These are phyloP conservation scores for Pseudogymnoascus destructans DNA, from an alignment of 2,329 filamentous ascomycete genomes.

Conservation along the genomic window DNA sequence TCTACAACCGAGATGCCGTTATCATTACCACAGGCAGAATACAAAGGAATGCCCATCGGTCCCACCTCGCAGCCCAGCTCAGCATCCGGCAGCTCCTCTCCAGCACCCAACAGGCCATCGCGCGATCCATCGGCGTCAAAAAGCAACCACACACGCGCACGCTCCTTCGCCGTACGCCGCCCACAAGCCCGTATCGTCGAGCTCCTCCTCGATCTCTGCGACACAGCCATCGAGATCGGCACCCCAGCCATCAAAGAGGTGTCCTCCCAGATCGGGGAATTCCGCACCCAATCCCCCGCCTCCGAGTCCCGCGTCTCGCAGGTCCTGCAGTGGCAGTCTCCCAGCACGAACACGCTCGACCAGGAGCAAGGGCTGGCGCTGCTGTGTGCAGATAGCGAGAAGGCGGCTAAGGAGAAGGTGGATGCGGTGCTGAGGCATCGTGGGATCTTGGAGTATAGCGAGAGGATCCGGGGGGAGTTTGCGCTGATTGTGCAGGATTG, in stretches of 20 bases:
- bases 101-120: constrained; percentile 55
- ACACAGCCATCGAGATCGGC: constrained; percentile 90
- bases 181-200: constrained; percentile 91
- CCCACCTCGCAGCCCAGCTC: constrained; percentile 53
- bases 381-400: constrained; percentile 83
- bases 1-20: constrained; percentile 37
- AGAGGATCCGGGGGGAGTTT: constrained; percentile 89
- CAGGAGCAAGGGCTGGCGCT: constrained; percentile 82
- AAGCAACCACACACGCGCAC: constrained; percentile 64
- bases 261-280: constrained; percentile 55
- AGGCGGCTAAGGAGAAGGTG: constrained; percentile 72
- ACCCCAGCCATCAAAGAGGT: constrained; percentile 85
- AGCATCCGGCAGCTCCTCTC: constrained; percentile 58
- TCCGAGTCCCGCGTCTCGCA: constrained; percentile 92
- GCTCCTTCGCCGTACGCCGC: constrained; percentile 82
- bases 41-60: constrained; percentile 79
- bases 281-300: constrained; percentile 87
- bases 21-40: constrained; percentile 50
- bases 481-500: constrained; percentile 88
- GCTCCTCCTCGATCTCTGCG: constrained; percentile 84
- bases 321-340: constrained; percentile 92
- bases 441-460: constrained; percentile 87
- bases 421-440: constrained; percentile 87
- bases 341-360: constrained; percentile 78
- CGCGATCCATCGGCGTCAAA: constrained; percentile 54